Evolutionary conservation across 2,329 filamentous ascomycete species (phyloP).

Genomic region (Penicillium concentricum): DNA sequence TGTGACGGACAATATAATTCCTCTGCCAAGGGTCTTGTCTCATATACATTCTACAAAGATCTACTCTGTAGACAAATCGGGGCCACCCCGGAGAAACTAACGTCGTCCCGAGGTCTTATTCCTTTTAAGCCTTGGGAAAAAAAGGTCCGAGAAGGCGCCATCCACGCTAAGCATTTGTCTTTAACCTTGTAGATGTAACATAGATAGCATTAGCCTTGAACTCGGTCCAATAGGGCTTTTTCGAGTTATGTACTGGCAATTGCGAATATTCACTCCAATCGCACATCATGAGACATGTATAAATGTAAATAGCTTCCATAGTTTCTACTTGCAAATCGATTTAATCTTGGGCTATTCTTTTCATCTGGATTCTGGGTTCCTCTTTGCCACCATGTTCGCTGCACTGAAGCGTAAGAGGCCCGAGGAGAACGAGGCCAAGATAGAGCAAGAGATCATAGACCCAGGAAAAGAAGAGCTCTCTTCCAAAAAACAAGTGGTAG

Average conservation of each 20-base stretch:
- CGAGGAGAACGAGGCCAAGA: background rate
- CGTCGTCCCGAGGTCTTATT: background rate
- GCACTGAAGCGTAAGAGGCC: background rate
- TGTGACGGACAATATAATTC: too few relatives aligned
- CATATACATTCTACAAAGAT: too few relatives aligned
- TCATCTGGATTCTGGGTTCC: background rate
- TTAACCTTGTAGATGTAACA: background rate
- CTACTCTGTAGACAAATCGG: background rate
- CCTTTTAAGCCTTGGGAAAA: background rate
- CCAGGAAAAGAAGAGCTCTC: background rate
- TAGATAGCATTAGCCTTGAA: background rate
- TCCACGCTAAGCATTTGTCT: too few relatives aligned
- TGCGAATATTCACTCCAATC: background rate
- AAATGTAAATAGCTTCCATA: too few relatives aligned
- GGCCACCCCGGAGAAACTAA: background rate
- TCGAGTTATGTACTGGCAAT: background rate
- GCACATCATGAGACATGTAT: too few relatives aligned
- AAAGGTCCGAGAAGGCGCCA: too few relatives aligned
- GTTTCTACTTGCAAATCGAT: background rate
- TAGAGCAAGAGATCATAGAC: background rate
- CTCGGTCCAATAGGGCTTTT: background rate
- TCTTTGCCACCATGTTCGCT: background rate
- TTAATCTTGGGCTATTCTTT: background rate
- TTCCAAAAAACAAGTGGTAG: conserved; percentile 1
- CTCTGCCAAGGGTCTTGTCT: too few relatives aligned